A percentile compares a stretch with the other conserved stretches of the same genome.
Conservation (phyloP, 2,329 filamentous ascomycete species). For the Hyphodiscus sp. region DNA sequence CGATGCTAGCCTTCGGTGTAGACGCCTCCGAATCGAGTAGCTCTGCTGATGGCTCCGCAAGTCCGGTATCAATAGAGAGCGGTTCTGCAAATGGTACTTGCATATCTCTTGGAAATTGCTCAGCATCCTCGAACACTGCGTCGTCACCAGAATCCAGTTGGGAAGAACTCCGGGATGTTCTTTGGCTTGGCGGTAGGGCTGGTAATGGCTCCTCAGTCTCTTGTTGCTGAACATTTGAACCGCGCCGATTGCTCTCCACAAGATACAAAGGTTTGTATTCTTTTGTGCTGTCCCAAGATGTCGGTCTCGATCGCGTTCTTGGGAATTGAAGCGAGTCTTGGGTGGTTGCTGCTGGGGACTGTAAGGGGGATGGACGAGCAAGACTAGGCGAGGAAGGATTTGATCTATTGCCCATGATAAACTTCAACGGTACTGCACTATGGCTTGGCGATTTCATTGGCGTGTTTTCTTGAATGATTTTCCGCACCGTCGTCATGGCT, state of each 20-base stretch:
- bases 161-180: slow-evolving; percentile 40
- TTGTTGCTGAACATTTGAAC: slow-evolving; percentile 14
- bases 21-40: slow-evolving; percentile 56
- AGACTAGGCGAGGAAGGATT: slow-evolving; percentile 38
- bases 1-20: slow-evolving; percentile 57
- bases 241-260: slow-evolving; percentile 47
- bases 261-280: slow-evolving; percentile 81
- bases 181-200: slow-evolving; percentile 44
- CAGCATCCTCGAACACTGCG: slow-evolving; percentile 12
- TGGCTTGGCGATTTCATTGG: slow-evolving; percentile 36
- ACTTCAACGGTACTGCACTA: slow-evolving; percentile 50
- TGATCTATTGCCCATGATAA: slow-evolving; percentile 38
- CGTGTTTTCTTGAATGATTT: slow-evolving; percentile 20
- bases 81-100: slow-evolving; percentile 9
- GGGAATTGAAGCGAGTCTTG: slow-evolving; percentile 27
- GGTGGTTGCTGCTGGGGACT: slow-evolving; percentile 30
- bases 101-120: not conserved
- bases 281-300: slow-evolving; percentile 55
- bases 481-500: slow-evolving; percentile 17
- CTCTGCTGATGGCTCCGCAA: slow-evolving; percentile 35
- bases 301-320: slow-evolving; percentile 43
- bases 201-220: slow-evolving; percentile 36
- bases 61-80: slow-evolving; percentile 38
- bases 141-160: slow-evolving; percentile 34
- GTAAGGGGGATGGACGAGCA: slow-evolving; percentile 35